Evolutionary conservation across 306 rosid genomes (phyloP).

Genomic region (Quercus agrifolia): DNA sequence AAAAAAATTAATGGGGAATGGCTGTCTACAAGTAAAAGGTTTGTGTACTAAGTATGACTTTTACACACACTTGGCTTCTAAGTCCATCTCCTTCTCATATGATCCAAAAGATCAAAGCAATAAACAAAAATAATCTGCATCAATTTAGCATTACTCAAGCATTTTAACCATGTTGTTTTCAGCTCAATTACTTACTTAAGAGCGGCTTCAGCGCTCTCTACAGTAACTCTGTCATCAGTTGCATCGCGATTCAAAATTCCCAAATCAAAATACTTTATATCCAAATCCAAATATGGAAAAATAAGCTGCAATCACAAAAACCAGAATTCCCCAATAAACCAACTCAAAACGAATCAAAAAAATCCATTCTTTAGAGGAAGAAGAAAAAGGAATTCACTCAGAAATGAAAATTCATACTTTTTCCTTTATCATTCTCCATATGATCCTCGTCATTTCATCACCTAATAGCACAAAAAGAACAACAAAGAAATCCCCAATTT

Average conservation of each 20-base stretch:
- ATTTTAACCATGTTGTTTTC: background rate
- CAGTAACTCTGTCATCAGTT: conserved; percentile 81
- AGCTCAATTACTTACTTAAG: conserved; percentile 54
- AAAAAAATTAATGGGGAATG: too few species aligned
- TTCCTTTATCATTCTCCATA: conserved; percentile 82
- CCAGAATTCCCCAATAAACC: background rate
- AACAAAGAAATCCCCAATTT: background rate
- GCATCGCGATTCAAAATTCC: conserved; percentile 87
- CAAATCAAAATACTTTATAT: conserved; percentile 86
- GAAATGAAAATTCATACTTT: conserved; percentile 41
- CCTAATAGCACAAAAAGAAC: conserved; percentile 33
- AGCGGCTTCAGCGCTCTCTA: conserved; percentile 91
- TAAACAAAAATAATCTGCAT: background rate
- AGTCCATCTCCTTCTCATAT: background rate
- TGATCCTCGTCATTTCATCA: conserved; percentile 95
- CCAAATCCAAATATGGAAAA: conserved; percentile 78
- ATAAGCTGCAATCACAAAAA: conserved; percentile 67
- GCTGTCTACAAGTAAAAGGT: too few species aligned
- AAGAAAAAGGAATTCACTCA: background rate
- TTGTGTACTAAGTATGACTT: too few species aligned
- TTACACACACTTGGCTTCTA: background rate
- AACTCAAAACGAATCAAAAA: background rate
- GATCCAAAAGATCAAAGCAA: background rate
- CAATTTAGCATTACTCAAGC: background rate
- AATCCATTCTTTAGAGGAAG: background rate